Evolutionary conservation across 1,284 basidiomycete genomes (phyloP).

Genomic region (Puccinia triticina): DNA sequence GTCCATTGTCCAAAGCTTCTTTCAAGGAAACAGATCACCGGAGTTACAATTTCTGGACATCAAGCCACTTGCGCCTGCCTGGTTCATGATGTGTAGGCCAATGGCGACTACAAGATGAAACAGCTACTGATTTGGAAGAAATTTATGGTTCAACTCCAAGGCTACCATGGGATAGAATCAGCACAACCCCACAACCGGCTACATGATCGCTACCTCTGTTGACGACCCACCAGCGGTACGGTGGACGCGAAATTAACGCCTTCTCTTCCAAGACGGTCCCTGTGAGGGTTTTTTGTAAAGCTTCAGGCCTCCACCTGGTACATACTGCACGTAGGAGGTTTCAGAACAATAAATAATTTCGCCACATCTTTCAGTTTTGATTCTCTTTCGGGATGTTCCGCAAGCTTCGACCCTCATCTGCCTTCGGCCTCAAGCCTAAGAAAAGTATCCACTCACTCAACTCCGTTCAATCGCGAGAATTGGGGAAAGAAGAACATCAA

Average conservation of each 20-base stretch:
- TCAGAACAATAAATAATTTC: not conserved
- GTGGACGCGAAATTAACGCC: not conserved
- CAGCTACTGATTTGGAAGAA: not conserved
- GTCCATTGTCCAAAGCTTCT: too few relatives aligned
- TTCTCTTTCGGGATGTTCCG: conserved; percentile 9
- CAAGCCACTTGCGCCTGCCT: too few relatives aligned
- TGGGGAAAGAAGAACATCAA: conserved; percentile 11
- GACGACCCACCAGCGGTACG: not conserved
- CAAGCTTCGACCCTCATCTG: conserved; percentile 4
- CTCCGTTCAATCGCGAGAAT: not conserved
- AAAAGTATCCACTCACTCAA: conserved; percentile 9
- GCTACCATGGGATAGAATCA: conserved; percentile 1
- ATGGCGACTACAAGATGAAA: too few relatives aligned
- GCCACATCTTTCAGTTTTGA: not conserved
- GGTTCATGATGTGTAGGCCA: too few relatives aligned
- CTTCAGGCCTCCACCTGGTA: not conserved
- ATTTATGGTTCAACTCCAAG: not conserved
- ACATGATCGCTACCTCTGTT: not conserved
- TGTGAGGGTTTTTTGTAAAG: not conserved
- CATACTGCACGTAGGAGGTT: not conserved
- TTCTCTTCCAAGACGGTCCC: not conserved
- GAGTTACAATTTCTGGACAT: too few relatives aligned
- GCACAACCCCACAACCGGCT: not conserved
- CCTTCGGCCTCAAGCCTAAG: conserved; percentile 3
- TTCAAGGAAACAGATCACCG: too few relatives aligned